Base-by-base conservation (phyloP, 2,329 filamentous ascomycete species). In the Aspergillus tanneri region DNA sequence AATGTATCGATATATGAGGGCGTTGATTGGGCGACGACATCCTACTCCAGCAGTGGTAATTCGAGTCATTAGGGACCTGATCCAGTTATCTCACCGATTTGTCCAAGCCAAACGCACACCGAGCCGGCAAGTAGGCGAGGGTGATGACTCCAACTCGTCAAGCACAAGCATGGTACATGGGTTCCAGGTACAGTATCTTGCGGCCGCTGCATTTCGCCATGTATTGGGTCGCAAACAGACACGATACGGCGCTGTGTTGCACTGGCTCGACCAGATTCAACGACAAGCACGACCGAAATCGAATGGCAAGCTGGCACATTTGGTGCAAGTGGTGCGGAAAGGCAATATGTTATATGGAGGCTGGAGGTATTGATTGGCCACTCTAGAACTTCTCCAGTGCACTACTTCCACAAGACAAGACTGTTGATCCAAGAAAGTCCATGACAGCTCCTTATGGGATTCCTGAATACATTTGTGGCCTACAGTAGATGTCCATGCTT, bases 161-260 rank as follows among this genome's bases (percentile, higher is more conserved):
- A 14, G 86, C 54, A 66, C 73, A 11, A 88, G 84, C 59, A 72
- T 73, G 16, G 73, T 91, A 23, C 80, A 76, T 43, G 81, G 78
- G 55, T 65, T 66, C 11, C 86, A 91, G 60, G 73, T 81, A 25
- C 69, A 76, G 46, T 84, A 84, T 75, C 73, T 92, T 50, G 85
- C 84, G 0, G 82, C 84, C 43, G 75, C 76, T 22, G 89, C 90
- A 4, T 95, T 95, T 60, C 67, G 74, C 37, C 72, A 76, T 43
- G 84, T 93, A 22, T 75, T 96, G 59, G 66, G 69, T 39, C 79
- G 77, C 57, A 89, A 86, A 66, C 90, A 95, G 75, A 85, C 85
- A 25, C 79, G 77, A 46, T 88, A 90, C 67, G 62, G 62, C 4
- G 70, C 70, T 23, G 77, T 91, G 11, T 68, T 96, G 48, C 66